Percentiles rank a stretch among this genome's conserved stretches.
Conservation (phyloP, 2,329 filamentous ascomycete species). For the Colletotrichum endophyticum region DNA sequence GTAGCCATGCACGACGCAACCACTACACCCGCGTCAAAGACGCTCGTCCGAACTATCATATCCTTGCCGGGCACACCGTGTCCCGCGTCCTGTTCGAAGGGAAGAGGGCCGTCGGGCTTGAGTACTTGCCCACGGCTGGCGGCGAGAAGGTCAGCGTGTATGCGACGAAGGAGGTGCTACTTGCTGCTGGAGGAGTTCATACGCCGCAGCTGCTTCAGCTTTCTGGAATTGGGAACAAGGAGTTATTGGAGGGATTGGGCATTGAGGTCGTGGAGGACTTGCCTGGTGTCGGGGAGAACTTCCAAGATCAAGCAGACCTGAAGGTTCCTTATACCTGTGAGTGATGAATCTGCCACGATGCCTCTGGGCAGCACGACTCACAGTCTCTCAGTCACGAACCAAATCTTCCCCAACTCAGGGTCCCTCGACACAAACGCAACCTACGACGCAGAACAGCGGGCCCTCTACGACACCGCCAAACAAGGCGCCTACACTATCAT, state of each 20-base stretch:
- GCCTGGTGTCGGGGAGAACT: conserved; percentile 53
- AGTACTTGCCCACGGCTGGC: conserved; percentile 45
- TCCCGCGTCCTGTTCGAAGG: conserved; percentile 57
- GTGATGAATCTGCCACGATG: background rate
- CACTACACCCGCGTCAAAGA: conserved; percentile 31
- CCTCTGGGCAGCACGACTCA: accelerated
- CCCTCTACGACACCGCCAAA: conserved; percentile 31
- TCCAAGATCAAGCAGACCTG: conserved; percentile 44
- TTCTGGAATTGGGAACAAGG: conserved; percentile 49
- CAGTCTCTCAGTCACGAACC: conserved; percentile 21
- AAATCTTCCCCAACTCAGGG: conserved; percentile 30
- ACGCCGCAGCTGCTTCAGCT: conserved; percentile 52
- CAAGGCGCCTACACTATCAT: conserved; percentile 34
- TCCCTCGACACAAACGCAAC: conserved; percentile 35
- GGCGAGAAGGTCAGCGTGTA: background rate
- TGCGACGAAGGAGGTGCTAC: conserved; percentile 40
- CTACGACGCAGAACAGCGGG: conserved; percentile 35
- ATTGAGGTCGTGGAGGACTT: conserved; percentile 48
- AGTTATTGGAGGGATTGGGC: conserved; percentile 36
- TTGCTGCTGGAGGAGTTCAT: conserved; percentile 43
- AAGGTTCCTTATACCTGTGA: conserved; percentile 25
- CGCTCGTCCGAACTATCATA: conserved; percentile 61
- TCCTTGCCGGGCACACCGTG: conserved; percentile 63
- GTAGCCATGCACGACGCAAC: conserved; percentile 29
- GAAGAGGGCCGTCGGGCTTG: conserved; percentile 60